These are phyloP conservation scores for Fusarium tuaranense DNA, from an alignment of 2,329 filamentous ascomycete species.

Conservation along the genomic window DNA sequence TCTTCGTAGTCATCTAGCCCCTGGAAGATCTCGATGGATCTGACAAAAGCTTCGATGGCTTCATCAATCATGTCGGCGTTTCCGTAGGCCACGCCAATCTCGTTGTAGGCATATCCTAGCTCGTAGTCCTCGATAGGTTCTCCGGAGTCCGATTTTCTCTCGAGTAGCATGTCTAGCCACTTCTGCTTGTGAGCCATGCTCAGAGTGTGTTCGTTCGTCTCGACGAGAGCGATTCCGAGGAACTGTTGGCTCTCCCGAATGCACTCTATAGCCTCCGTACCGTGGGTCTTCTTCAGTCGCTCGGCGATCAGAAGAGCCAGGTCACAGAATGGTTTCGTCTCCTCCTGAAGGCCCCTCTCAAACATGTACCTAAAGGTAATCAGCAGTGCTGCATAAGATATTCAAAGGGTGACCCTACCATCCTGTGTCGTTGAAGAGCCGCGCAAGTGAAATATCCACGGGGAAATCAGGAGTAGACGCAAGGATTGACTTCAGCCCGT, in stretches of 20 bases:
- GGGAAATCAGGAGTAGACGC: not conserved
- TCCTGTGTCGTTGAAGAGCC: not conserved
- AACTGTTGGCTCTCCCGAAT: not conserved
- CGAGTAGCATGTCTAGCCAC: not conserved
- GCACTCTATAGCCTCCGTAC: not conserved
- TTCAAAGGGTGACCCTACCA: not conserved
- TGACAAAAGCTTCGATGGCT: not conserved
- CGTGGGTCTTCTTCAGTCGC: not conserved
- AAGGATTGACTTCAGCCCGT: not conserved
- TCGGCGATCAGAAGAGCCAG: not conserved
- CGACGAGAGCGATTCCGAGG: not conserved
- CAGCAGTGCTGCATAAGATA: not conserved
- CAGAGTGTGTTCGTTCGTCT: not conserved
- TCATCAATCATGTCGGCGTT: not conserved
- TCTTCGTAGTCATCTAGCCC: not conserved
- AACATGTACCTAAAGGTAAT: not conserved
- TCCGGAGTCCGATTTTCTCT: not conserved
- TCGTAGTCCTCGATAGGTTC: not conserved
- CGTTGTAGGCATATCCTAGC: not conserved
- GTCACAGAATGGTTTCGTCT: not conserved
- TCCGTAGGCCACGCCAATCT: not conserved
- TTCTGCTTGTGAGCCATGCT: not conserved
- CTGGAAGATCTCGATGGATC: not conserved
- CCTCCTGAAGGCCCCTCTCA: not conserved
- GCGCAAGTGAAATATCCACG: not conserved